Base-by-base conservation (phyloP, 441 rosid species). In the Brassica hybrid region DNA sequence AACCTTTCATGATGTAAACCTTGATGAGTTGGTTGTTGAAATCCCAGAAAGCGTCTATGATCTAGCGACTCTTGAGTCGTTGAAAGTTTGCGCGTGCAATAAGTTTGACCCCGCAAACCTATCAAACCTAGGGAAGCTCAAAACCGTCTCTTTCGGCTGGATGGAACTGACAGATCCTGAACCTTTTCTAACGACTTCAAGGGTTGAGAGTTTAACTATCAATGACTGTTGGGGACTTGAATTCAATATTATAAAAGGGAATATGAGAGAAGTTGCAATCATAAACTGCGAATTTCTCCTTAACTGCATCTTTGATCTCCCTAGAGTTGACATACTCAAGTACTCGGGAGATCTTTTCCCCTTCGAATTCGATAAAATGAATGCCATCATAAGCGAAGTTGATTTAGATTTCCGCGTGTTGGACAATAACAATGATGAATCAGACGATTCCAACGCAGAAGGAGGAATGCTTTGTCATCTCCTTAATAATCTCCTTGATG, bases 361-460 rank as follows among this genome's bases (percentile, higher is more conserved):
- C 63, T 27, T 58, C 19, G 16, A 57, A 1, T 9, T 86, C 50
- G 67, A 64, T 73, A 65, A 13, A 2, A 2, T 3, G 30, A 7
- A 6, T 16, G 2, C 27, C 10, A 21, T 13, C 50, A 9, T 86
- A 45, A 74, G 71, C 14, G 83, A 87, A 73, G 86, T 75, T 14
- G 65, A 83, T 8, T 76, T 89, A 19, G 85, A 87, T 71, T 89
- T 89, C 57, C 67, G 62, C 11, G 34, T 30, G 8, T 76, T 80
- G 56, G 5, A 43, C 50, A 43, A 21, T 1, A 77, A 71, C 9
- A 80, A 16, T 9, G n/a, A 17, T 4, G 48, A 17, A 4, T 1
- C 0, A 1, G 1, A 17, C 1, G 1, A 63, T 9, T 61, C 13
- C 2, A 4, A 8, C 72, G 2, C 50, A 11, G 23, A 63, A 11